A percentile compares a stretch with the other conserved stretches of the same genome.
Conservation (phyloP, 495 filamentous ascomycete genomes). For the Penicillium odoratum region DNA sequence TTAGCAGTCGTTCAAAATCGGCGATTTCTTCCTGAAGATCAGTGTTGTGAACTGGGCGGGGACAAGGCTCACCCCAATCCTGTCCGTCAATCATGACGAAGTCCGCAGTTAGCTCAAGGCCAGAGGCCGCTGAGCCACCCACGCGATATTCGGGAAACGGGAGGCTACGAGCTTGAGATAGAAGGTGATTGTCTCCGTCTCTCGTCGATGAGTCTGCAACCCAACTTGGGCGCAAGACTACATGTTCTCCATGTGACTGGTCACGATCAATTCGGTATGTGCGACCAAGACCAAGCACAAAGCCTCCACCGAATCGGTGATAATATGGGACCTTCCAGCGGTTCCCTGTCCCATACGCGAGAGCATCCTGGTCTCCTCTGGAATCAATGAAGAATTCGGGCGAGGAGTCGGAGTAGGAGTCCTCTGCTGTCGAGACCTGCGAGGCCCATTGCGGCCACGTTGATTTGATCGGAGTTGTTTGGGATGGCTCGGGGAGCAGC, state of each 20-base stretch:
- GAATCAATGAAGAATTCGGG: slow-evolving; percentile 48
- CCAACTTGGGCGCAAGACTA: slow-evolving; percentile 41
- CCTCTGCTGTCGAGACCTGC: neutral
- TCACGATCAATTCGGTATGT: slow-evolving; percentile 55
- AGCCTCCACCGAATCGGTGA: slow-evolving; percentile 57
- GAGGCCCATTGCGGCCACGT: neutral
- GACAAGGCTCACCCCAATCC: neutral
- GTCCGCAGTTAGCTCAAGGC: neutral
- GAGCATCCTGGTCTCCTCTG: slow-evolving; percentile 61
- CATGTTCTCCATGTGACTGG: slow-evolving; percentile 41
- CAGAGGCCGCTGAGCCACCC: neutral
- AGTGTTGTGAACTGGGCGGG: neutral
- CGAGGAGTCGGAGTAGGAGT: neutral
- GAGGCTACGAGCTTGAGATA: neutral
- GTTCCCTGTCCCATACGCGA: slow-evolving; percentile 61
- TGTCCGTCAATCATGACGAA: neutral
- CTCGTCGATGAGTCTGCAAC: neutral
- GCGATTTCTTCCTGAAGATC: neutral
- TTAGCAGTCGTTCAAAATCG: neutral
- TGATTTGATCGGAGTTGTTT: neutral
- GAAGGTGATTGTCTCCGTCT: neutral
- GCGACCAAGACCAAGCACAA: slow-evolving; percentile 54
- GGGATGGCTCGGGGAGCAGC: neutral
- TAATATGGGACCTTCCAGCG: slow-evolving; percentile 62
- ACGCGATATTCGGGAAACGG: neutral